A percentile compares a stretch with the other conserved stretches of the same genome.
Conservation (phyloP, 2,329 filamentous ascomycete species). For the Knufia fluminis region DNA sequence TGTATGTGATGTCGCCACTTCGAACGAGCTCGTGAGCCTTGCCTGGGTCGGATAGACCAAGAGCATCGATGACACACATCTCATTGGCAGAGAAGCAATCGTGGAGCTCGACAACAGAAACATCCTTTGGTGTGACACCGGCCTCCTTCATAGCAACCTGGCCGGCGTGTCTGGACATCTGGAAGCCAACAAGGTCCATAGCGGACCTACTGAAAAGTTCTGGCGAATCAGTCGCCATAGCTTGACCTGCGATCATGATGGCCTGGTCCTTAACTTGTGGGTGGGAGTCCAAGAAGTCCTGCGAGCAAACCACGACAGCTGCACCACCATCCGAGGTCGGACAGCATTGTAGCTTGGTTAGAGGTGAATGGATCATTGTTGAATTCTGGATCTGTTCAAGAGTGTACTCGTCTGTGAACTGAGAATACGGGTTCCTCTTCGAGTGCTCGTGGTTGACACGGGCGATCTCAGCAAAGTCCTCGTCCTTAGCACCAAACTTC, state of each 20-base stretch:
- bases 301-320: constrained; percentile 78
- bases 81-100: constrained; percentile 97
- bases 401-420: constrained; percentile 88
- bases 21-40: constrained; percentile 90
- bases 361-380: constrained; percentile 69
- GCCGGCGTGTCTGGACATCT: constrained; percentile 69
- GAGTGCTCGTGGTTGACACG: constrained; percentile 89
- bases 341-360: constrained; percentile 98
- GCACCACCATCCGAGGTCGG: constrained; percentile 90
- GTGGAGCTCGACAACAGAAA: constrained; percentile 83
- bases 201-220: constrained; percentile 67
- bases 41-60: constrained; percentile 67
- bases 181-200: constrained; percentile 83
- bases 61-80: constrained; percentile 78
- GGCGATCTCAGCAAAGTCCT: constrained; percentile 92
- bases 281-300: constrained; percentile 75
- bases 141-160: constrained; percentile 65
- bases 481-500: constrained; percentile 73
- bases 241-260: constrained; percentile 81
- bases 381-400: constrained; percentile 69
- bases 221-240: constrained; percentile 74
- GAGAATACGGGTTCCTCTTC: constrained; percentile 90
- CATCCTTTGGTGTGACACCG: constrained; percentile 54
- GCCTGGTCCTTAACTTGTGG: constrained; percentile 75
- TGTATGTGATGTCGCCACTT: constrained; percentile 77